Evolutionary conservation across 805 yeast genomes (phyloP).

Genomic region (Naumovozyma dairenensis): DNA sequence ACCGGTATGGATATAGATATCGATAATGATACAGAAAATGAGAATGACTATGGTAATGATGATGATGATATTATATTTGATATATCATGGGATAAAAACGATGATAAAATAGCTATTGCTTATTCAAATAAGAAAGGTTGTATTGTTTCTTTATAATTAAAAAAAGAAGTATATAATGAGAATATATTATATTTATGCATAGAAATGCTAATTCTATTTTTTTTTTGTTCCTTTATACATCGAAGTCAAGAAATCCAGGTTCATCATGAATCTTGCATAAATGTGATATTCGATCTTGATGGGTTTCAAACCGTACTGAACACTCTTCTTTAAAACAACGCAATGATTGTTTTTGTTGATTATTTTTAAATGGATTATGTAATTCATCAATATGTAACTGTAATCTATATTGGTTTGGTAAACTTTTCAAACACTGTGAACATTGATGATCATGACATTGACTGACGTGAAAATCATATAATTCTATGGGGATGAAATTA

Average conservation of each 20-base stretch:
- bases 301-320: slow-evolving; percentile 30
- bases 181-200: background rate
- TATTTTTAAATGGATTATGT: slow-evolving; percentile 41
- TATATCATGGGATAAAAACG: slow-evolving; percentile 29
- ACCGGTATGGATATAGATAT: too few relatives aligned
- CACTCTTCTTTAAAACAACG: slow-evolving; percentile 38
- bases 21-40: too few relatives aligned
- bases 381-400: slow-evolving; percentile 42
- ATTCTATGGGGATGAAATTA: slow-evolving; percentile 9
- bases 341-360: slow-evolving; percentile 18
- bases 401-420: slow-evolving; percentile 36
- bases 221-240: slow-evolving; percentile 15
- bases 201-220: background rate
- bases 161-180: background rate
- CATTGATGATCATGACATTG: slow-evolving; percentile 26
- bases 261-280: slow-evolving; percentile 39
- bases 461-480: slow-evolving; percentile 9
- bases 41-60: too few relatives aligned
- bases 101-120: slow-evolving; percentile 23
- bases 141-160: slow-evolving; percentile 12
- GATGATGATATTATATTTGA: slow-evolving; percentile 26
- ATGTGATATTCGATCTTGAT: slow-evolving; percentile 37
- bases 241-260: slow-evolving; percentile 10
- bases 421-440: slow-evolving; percentile 30
- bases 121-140: slow-evolving; percentile 27